Conservation (phyloP, 495 filamentous ascomycete species). For the Aspergillus nidulans region DNA sequence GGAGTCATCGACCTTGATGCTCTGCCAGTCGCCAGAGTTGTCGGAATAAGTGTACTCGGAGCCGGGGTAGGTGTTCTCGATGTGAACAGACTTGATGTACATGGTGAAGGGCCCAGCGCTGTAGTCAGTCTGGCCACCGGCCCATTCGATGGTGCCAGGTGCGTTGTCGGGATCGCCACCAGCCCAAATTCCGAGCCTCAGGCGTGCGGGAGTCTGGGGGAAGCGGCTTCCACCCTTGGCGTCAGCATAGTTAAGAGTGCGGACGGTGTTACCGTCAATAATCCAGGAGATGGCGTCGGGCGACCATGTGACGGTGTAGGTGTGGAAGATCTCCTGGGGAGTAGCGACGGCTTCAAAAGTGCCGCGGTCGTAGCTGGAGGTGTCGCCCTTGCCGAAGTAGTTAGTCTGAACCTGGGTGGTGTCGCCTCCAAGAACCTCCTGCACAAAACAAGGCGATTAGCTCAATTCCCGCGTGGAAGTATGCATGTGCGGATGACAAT, state of each 20-base stretch:
- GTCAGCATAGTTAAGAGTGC: conserved; percentile 58
- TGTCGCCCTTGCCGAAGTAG: conserved; percentile 92
- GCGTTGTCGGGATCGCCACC: conserved; percentile 70
- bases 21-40: conserved; percentile 30
- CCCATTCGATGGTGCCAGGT: conserved; percentile 59
- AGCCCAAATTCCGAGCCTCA: conserved; percentile 79
- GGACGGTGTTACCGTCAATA: conserved; percentile 68
- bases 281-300: conserved; percentile 67
- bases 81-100: conserved; percentile 52
- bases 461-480: background rate
- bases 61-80: conserved; percentile 36
- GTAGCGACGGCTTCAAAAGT: conserved; percentile 50
- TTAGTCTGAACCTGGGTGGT: conserved; percentile 73
- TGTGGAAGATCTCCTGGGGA: conserved; percentile 69
- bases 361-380: conserved; percentile 71
- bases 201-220: conserved; percentile 85
- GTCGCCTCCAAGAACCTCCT: conserved; percentile 57
- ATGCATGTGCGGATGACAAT: conserved; percentile 2
- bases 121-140: conserved; percentile 69
- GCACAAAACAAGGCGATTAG: conserved; percentile 16
- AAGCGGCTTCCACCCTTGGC: conserved; percentile 66
- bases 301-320: conserved; percentile 84
- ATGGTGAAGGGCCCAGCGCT: conserved; percentile 63
- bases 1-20: conserved; percentile 29
- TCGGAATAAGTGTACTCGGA: conserved; percentile 34